Evolutionary conservation across 2,329 filamentous ascomycete species (phyloP).

Genomic region (Microascus cirrosus): DNA sequence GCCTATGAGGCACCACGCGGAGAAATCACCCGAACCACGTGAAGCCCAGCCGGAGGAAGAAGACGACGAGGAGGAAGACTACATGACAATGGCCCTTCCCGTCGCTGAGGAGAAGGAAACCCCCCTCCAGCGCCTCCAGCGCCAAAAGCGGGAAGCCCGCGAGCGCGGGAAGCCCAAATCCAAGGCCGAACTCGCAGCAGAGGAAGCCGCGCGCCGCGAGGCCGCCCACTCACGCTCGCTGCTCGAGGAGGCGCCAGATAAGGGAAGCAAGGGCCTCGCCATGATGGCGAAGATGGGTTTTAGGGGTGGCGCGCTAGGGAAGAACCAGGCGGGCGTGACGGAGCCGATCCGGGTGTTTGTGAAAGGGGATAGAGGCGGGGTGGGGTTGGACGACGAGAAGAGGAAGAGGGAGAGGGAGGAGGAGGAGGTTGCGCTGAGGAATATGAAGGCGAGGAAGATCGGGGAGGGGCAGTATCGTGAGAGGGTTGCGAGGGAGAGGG

Average conservation of each 20-base stretch:
- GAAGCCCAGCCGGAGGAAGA: not conserved
- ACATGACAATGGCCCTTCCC: constrained; percentile 86
- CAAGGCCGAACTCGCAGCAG: constrained; percentile 70
- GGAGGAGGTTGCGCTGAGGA: constrained; percentile 33
- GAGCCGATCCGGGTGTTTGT: constrained; percentile 69
- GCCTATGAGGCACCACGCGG: not conserved
- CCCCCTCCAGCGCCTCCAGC: constrained; percentile 41
- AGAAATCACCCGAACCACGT: not conserved
- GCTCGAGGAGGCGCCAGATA: constrained; percentile 42
- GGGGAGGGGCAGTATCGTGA: constrained; percentile 65
- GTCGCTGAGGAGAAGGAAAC: constrained; percentile 51
- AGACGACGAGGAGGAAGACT: constrained; percentile 80
- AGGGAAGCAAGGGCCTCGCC: constrained; percentile 73
- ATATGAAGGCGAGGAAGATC: constrained; percentile 49
- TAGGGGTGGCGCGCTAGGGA: constrained; percentile 64
- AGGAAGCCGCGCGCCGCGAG: constrained; percentile 63
- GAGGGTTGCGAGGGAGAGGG: constrained; percentile 57
- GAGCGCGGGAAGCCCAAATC: constrained; percentile 59
- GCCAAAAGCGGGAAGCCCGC: constrained; percentile 52
- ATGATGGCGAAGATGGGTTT: constrained; percentile 99
- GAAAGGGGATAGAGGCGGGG: constrained; percentile 72
- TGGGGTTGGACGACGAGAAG: constrained; percentile 73
- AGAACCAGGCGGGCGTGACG: constrained; percentile 16
- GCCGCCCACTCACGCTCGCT: constrained; percentile 65
- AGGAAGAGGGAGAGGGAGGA: constrained; percentile 65